Evolutionary conservation across 2,329 filamentous ascomycete genomes (phyloP).

Genomic region (Triangularia setosa): DNA sequence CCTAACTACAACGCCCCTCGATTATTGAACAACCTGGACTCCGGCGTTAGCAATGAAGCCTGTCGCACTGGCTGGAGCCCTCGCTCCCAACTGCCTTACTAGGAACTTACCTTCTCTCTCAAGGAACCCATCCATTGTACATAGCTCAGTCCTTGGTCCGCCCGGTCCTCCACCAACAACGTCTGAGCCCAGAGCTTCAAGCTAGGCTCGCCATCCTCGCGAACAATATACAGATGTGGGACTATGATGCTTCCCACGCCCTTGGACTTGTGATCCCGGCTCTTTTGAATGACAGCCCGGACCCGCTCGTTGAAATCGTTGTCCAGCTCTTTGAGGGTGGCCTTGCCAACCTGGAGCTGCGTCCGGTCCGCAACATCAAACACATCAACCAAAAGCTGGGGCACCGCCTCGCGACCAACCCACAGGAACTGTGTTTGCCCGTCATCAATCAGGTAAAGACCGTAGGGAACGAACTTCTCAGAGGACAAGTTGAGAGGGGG

Average conservation of each 20-base stretch:
- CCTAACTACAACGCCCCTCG: background rate
- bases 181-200: slow-evolving; percentile 97
- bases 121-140: slow-evolving; percentile 89
- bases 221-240: slow-evolving; percentile 87
- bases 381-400: slow-evolving; percentile 81
- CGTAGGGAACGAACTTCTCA: slow-evolving; percentile 81
- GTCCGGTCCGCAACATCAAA: slow-evolving; percentile 83
- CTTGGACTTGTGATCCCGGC: slow-evolving; percentile 77
- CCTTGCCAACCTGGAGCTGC: slow-evolving; percentile 88
- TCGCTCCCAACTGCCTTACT: background rate
- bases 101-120: slow-evolving; percentile 76
- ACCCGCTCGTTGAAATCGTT: slow-evolving; percentile 97
- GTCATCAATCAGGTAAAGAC: slow-evolving; percentile 93
- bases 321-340: slow-evolving; percentile 78
- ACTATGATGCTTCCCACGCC: slow-evolving; percentile 91
- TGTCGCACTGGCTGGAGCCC: background rate
- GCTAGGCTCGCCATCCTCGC: slow-evolving; percentile 93
- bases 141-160: slow-evolving; percentile 89
- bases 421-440: slow-evolving; percentile 97
- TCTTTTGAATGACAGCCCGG: slow-evolving; percentile 86
- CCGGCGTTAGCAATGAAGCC: slow-evolving; percentile 11
- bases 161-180: slow-evolving; percentile 87
- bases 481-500: slow-evolving; percentile 83
- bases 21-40: slow-evolving; percentile 26
- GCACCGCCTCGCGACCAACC: slow-evolving; percentile 89